phyloP scores from a whole-genome alignment of 352 stramenopile genomes.

The Pythium sp. region DNA sequence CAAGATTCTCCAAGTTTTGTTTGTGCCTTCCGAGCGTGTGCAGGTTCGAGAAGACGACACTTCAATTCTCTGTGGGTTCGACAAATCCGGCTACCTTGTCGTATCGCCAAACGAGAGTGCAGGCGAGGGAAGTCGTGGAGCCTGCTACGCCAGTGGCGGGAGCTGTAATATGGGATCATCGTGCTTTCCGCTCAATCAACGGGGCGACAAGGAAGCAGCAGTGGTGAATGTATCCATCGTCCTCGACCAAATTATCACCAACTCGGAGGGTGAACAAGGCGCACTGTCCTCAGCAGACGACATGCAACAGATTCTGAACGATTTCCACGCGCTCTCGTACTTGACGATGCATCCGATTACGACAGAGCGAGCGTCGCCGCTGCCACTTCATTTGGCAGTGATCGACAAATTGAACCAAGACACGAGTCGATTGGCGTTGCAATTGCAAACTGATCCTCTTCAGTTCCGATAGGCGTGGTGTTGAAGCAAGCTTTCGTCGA shows the following conservation, averaged over 20 bases:
- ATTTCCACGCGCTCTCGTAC: conserved; percentile 69
- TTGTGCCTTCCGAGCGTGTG: conserved; percentile 30
- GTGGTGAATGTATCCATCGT: conserved; percentile 39
- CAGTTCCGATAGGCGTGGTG: conserved; percentile 1
- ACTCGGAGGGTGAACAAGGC: conserved; percentile 2
- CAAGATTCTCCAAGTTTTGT: conserved; percentile 38
- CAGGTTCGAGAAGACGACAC: conserved; percentile 43
- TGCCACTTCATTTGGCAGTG: conserved; percentile 54
- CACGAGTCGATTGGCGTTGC: conserved; percentile 15
- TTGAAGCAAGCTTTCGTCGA: neutral
- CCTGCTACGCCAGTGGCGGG: conserved; percentile 27
- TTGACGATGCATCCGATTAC: conserved; percentile 73
- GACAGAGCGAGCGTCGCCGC: conserved; percentile 54
- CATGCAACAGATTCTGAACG: conserved; percentile 35
- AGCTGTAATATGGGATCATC: conserved; percentile 25
- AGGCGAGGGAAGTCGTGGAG: conserved; percentile 28
- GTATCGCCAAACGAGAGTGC: conserved; percentile 32
- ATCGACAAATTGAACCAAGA: conserved; percentile 33
- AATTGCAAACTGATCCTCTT: conserved; percentile 22
- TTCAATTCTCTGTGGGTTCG: conserved; percentile 27
- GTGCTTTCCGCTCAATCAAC: neutral
- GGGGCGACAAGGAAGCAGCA: conserved; percentile 23
- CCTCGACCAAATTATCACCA: conserved; percentile 19
- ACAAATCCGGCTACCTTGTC: conserved; percentile 38
- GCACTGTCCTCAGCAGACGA: conserved; percentile 10